Base-by-base conservation (phyloP, 768 basidiomycete genomes). In the Phlebiopsis flavidoalba region DNA sequence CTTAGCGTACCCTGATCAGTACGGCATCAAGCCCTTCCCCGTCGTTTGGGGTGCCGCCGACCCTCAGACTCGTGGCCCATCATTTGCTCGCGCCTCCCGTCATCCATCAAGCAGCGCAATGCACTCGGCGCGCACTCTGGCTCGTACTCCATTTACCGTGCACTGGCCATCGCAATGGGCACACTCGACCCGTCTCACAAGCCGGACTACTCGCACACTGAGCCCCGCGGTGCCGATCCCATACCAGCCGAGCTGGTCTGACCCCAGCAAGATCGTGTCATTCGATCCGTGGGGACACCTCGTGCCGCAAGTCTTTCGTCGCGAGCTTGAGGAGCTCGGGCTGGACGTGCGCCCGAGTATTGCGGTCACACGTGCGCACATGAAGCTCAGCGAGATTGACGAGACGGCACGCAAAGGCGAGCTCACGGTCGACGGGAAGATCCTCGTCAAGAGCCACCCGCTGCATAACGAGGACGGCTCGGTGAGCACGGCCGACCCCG, bases 241-340 rank as follows among this genome's bases (percentile, higher is more conserved):
- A 12, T 87, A 85, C 15, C 85, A 91, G 64, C 84, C 88, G 0
- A 72, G 84, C 5, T 98, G 95, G 95, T 82, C 73, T 47, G 84
- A 89, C 65, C 79, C 85, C 22, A 65, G 63, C 64, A 92, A 92
- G 81, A 95, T 98, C 67, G 95, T 96, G 45, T 86, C 87, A 4
- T 89, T 98, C 70, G 95, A 98, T 67, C 95, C 95, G 0, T 97
- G 87, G 84, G 95, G 95, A 1, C 94, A 96, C 67, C 76, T 96
- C 55, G 90, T 88, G 0, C 92, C 88, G 4, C 81, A 80, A 26
- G 83, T 88, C 0, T 95, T 87, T 75, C 77, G 76, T 56, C 75
- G 75, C 47, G 84, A 88, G 71, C 75, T 82, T 26, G 84, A 88
- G 43, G 80, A 79, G 46, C 72, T 77, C 53, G 90, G 90, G 0